Evolutionary conservation across 2,329 filamentous ascomycete species (phyloP).

Genomic region (Fusarium graminum): DNA sequence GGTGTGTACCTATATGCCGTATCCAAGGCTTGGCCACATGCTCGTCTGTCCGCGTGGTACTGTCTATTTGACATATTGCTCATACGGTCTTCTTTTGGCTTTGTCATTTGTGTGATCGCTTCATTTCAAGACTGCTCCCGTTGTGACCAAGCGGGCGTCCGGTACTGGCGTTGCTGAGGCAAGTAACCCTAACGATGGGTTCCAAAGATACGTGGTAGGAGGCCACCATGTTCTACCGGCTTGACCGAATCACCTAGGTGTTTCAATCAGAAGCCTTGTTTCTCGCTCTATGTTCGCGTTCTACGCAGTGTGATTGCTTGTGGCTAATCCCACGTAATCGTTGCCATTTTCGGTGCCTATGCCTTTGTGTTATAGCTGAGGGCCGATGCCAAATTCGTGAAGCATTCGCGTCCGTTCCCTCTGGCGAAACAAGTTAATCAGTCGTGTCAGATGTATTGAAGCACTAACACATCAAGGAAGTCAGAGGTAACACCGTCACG

Average conservation of each 20-base stretch:
- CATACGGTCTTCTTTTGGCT: constrained; percentile 39
- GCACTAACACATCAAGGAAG: constrained; percentile 26
- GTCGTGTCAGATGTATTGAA: constrained; percentile 29
- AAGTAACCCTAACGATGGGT: constrained; percentile 39
- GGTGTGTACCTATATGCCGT: constrained; percentile 42
- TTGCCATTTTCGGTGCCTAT: constrained; percentile 21
- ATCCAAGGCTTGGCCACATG: constrained; percentile 28
- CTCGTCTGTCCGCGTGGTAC: constrained; percentile 44
- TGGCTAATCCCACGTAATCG: constrained; percentile 35
- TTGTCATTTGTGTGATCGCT: constrained; percentile 33
- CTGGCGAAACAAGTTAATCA: constrained; percentile 18
- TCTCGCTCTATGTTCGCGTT: constrained; percentile 20
- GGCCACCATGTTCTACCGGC: constrained; percentile 22
- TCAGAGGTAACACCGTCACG: constrained; percentile 44
- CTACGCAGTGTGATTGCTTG: constrained; percentile 11
- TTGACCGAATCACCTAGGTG: constrained; percentile 30
- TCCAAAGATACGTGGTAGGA: constrained; percentile 31
- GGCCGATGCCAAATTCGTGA: constrained; percentile 33
- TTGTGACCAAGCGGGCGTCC: constrained; percentile 22
- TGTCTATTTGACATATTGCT: constrained; percentile 36
- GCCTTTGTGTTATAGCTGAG: constrained; percentile 39
- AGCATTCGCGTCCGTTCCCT: constrained; percentile 42
- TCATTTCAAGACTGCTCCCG: constrained; percentile 27
- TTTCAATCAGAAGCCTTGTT: constrained; percentile 22
- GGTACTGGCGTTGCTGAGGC: constrained; percentile 12